These are phyloP conservation scores for Pleurotus citrinopileatus DNA, from an alignment of 768 basidiomycete species.

Conservation along the genomic window DNA sequence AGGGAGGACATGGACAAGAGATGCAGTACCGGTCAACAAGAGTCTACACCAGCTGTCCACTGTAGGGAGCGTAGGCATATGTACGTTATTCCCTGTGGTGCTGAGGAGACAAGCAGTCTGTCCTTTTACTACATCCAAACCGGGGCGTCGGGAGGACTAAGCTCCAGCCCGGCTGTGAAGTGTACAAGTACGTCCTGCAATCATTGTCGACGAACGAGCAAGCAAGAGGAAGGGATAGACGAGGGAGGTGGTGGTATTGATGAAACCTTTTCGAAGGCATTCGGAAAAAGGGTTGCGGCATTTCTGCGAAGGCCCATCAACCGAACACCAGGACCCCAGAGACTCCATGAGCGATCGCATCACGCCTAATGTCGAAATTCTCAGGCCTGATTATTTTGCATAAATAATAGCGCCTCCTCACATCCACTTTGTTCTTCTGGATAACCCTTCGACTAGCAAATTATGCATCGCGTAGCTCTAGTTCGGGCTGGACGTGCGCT, in stretches of 20 bases:
- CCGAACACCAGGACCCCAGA: conserved; percentile 4
- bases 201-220: too few species aligned
- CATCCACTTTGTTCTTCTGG: too few species aligned
- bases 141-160: conserved; percentile 13
- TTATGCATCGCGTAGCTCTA: conserved; percentile 8
- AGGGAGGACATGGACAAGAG: background rate
- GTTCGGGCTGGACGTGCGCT: background rate
- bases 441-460: background rate
- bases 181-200: too few species aligned
- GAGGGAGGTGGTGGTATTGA: conserved; percentile 8
- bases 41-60: background rate
- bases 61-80: background rate
- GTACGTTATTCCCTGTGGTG: background rate
- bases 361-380: too few species aligned
- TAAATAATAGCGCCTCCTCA: too few species aligned
- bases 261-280: background rate
- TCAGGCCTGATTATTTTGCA: too few species aligned
- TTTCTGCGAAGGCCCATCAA: conserved; percentile 5
- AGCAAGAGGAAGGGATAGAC: background rate
- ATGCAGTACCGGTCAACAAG: background rate
- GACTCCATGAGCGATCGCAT: too few species aligned
- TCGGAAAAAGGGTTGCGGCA: conserved; percentile 1
- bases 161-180: conserved; percentile 11
- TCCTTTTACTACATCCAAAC: background rate
- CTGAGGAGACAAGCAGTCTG: background rate